Percentiles rank a stretch among this genome's conserved stretches.
Evolutionary conservation across 73 alveolate genomes (phyloP).

Genomic region (Stentor coeruleus): DNA sequence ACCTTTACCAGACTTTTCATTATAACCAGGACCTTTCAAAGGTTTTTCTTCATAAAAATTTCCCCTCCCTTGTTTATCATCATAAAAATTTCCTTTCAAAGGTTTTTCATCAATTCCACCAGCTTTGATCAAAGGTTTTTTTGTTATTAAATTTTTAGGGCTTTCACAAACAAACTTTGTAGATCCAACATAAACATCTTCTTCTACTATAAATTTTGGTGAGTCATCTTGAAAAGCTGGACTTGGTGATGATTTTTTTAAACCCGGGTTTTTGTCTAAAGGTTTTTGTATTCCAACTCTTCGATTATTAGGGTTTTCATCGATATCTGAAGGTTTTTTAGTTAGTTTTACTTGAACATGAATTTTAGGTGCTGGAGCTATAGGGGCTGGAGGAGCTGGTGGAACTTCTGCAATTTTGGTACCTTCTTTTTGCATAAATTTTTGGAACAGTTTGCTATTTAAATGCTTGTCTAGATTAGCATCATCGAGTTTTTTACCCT

Average conservation of each 20-base stretch:
- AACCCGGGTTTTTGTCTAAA: too few relatives aligned
- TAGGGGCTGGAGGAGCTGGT: background rate
- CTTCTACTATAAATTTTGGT: background rate
- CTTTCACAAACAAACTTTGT: background rate
- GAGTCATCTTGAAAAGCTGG: too few relatives aligned
- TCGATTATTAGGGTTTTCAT: too few relatives aligned
- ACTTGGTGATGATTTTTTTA: too few relatives aligned
- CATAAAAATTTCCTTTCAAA: too few relatives aligned
- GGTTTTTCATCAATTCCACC: background rate
- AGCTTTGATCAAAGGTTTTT: background rate
- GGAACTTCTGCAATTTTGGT: background rate
- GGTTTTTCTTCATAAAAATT: too few relatives aligned
- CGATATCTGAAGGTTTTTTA: too few relatives aligned
- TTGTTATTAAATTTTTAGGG: background rate
- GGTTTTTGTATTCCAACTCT: too few relatives aligned
- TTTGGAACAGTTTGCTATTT: conserved; percentile 16
- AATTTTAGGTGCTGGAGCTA: too few relatives aligned
- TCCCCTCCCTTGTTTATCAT: too few relatives aligned
- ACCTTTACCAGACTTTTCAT: too few relatives aligned
- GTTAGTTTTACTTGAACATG: background rate
- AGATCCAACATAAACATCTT: background rate
- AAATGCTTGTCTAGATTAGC: background rate
- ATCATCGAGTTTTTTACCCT: background rate
- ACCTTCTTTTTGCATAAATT: conserved; percentile 14
- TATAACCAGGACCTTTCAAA: too few relatives aligned